Evolutionary conservation across 1,139 yeast species (phyloP), one percentile per base, ranked within the genome.

Genomic region (Saccharomyces pastorianus): DNA sequence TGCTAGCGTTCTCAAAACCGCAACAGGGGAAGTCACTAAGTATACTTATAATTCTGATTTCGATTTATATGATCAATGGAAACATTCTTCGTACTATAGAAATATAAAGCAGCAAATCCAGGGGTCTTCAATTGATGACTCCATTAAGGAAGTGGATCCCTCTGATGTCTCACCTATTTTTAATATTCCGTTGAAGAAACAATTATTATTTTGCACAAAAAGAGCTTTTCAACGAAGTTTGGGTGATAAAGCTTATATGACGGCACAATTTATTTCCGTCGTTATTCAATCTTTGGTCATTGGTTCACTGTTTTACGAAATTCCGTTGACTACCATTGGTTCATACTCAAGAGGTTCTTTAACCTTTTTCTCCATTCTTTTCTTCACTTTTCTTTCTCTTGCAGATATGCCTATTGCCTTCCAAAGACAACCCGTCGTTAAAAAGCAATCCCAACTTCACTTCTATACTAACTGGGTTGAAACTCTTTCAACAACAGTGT

Each of bases 21-120:
- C 26, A 9, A 20, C 44, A 38, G 20, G 20, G 13, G 44, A 38
- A 20, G 44, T 38, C 9, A 38, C 44, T 3, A 38, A 38, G 44
- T 38, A 38, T 9, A 20, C 23, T 14, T 38, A 17, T 20, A 38
- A 38, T 38, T 38, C 44, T 38, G 79, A 90, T 8, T 73, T 72
- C 50, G 93, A 86, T 63, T 84, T 87, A 65, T 83, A 82, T 56
- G 70, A 71, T 6, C 75, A 75, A 62, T 87, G 95, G 95, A 74
- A 73, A 55, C 69, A 72, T n/a, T 83, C 90, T 3, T 71, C 75
- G 1, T 64, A 64, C 64, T 55, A 57, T 72, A 78, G 42, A 28
- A 73, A 71, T 31, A 80, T 79, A 46, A 78, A 80, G n/a, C 44
- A 38, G 13, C 44, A 38, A 11, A 38, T 38, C 20, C n/a, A 17